These are phyloP conservation scores for Metschnikowia drakensbergensis DNA, from an alignment of 805 yeast species.

Conservation along the genomic window DNA sequence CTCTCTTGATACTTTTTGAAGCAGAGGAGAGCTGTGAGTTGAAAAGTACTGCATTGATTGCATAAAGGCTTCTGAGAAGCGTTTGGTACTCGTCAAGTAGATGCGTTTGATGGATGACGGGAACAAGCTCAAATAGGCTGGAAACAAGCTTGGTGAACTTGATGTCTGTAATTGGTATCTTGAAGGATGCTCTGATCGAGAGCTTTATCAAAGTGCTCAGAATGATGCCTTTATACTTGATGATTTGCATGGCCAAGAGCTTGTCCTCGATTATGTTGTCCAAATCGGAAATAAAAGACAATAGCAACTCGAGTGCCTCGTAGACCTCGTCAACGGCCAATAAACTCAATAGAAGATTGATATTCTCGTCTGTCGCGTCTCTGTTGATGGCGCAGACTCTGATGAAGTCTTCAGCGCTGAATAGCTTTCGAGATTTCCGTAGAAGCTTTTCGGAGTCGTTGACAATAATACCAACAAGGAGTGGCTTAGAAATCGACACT, in stretches of 20 bases:
- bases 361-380: slow-evolving; percentile 20
- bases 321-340: slow-evolving; percentile 28
- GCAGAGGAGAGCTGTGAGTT: slow-evolving; percentile 24
- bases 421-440: slow-evolving; percentile 23
- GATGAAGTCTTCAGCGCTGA: slow-evolving; percentile 32
- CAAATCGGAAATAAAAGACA: slow-evolving; percentile 30
- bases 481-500: slow-evolving; percentile 30
- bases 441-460: slow-evolving; percentile 24
- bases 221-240: slow-evolving; percentile 29
- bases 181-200: slow-evolving; percentile 24
- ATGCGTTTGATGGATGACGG: slow-evolving; percentile 30
- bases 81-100: slow-evolving; percentile 21
- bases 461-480: slow-evolving; percentile 30
- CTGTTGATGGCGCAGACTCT: slow-evolving; percentile 27
- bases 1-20: slow-evolving; percentile 23
- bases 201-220: slow-evolving; percentile 26
- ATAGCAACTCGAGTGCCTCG: slow-evolving; percentile 24
- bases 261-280: slow-evolving; percentile 29
- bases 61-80: slow-evolving; percentile 26
- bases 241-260: slow-evolving; percentile 35
- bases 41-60: slow-evolving; percentile 28
- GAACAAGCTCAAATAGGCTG: slow-evolving; percentile 30
- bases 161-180: slow-evolving; percentile 34
- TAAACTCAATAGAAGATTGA: slow-evolving; percentile 22
- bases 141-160: slow-evolving; percentile 24